phyloP scores from a whole-genome alignment of 2,329 filamentous ascomycete genomes.

The Aspergillus alliaceus region DNA sequence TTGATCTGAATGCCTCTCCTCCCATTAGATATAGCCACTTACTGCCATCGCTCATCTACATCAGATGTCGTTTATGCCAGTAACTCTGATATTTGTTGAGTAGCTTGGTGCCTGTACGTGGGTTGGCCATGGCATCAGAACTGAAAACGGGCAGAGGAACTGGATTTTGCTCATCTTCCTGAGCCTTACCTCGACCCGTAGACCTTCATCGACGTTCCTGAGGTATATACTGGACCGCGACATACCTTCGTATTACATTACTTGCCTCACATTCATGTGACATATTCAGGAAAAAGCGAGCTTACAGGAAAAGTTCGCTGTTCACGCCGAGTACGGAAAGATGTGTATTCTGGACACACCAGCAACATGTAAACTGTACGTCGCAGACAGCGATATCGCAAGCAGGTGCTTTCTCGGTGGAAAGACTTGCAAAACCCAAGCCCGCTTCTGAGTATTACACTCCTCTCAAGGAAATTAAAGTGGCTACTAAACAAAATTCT shows the following conservation, averaged over 20 bases:
- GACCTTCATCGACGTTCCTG: background rate
- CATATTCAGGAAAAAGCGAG: background rate
- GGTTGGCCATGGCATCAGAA: background rate
- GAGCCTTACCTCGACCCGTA: background rate
- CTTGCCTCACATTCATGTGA: background rate
- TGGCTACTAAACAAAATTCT: background rate
- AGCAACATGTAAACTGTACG: background rate
- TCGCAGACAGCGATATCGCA: background rate
- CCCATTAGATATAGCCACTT: too few species aligned
- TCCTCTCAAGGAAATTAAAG: background rate
- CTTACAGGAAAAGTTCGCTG: background rate
- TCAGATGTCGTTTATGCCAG: background rate
- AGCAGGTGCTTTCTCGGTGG: conserved; percentile 4
- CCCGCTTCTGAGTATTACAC: background rate
- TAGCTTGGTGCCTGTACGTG: background rate
- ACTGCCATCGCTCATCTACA: background rate
- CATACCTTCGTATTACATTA: background rate
- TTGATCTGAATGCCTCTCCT: too few species aligned
- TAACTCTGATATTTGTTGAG: background rate
- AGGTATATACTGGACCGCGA: background rate
- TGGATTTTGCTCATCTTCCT: background rate
- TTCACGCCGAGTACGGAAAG: background rate
- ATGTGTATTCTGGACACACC: background rate
- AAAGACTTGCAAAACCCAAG: background rate
- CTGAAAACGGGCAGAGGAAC: background rate